A percentile compares a stretch with the other conserved stretches of the same genome.
These are phyloP conservation scores for Aphanomyces cochlioides DNA, from an alignment of 352 stramenopile genomes.

Conservation along the genomic window DNA sequence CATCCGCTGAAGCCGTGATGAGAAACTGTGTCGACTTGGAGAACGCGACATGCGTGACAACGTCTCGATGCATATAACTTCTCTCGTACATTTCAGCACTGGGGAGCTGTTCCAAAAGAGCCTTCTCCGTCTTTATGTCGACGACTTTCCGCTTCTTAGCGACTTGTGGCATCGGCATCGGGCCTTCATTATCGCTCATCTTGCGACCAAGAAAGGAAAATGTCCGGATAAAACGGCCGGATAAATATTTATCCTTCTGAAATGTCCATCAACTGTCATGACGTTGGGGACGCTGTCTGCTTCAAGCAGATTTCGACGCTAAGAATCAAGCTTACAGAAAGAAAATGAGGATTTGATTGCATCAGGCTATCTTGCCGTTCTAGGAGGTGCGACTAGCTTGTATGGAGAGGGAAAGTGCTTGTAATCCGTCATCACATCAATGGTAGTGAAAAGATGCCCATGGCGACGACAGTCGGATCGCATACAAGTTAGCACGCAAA, in stretches of 20 bases:
- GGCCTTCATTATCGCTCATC: constrained; percentile 43
- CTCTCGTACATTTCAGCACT: constrained; percentile 91
- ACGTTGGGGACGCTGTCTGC: too few relatives aligned
- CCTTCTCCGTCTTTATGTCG: constrained; percentile 53
- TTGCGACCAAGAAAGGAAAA: not conserved
- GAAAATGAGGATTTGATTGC: too few relatives aligned
- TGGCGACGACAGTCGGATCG: too few relatives aligned
- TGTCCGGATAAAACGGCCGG: not conserved
- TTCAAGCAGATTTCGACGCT: too few relatives aligned
- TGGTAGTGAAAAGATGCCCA: too few relatives aligned
- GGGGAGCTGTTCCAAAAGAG: constrained; percentile 82
- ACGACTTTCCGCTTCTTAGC: constrained; percentile 37
- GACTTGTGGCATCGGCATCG: constrained; percentile 43
- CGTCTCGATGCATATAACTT: constrained; percentile 97
- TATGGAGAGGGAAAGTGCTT: too few relatives aligned
- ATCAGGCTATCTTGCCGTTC: too few relatives aligned
- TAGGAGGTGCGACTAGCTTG: too few relatives aligned
- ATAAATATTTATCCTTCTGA: not conserved
- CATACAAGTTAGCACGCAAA: too few relatives aligned
- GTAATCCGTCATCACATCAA: too few relatives aligned
- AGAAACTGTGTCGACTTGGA: constrained; percentile 94
- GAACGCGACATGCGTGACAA: constrained; percentile 90
- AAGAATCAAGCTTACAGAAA: too few relatives aligned
- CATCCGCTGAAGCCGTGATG: constrained; percentile 93
- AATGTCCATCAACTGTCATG: too few relatives aligned